These are phyloP conservation scores for Tephrocybe rancida DNA, from an alignment of 768 basidiomycete species.

Conservation along the genomic window DNA sequence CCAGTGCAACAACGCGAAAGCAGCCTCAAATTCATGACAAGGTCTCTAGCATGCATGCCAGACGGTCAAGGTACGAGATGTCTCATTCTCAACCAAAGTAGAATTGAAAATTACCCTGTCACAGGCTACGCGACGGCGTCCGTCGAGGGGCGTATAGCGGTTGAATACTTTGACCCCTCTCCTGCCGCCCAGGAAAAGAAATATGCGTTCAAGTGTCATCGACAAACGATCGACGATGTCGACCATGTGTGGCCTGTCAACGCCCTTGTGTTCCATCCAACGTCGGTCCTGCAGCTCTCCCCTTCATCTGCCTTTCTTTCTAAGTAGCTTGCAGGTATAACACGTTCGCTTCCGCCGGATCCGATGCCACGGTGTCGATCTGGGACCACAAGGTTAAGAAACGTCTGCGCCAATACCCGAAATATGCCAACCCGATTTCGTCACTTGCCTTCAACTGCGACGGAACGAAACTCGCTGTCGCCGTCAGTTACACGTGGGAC, in stretches of 20 bases:
- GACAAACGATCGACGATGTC: constrained; percentile 85
- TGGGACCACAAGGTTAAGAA: constrained; percentile 99
- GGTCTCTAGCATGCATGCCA: constrained; percentile 88
- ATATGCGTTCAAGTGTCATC: constrained; percentile 98
- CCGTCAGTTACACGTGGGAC: constrained; percentile 89
- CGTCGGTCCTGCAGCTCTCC: constrained; percentile 41
- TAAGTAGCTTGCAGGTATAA: constrained; percentile 59
- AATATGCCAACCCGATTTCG: constrained; percentile 75
- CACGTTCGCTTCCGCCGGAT: constrained; percentile 95
- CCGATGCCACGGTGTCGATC: constrained; percentile 90
- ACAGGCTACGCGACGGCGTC: constrained; percentile 93
- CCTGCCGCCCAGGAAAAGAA: constrained; percentile 77
- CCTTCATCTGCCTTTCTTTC: neutral
- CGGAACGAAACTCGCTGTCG: constrained; percentile 82
- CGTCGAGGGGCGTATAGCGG: constrained; percentile 94
- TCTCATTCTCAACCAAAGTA: too few species aligned
- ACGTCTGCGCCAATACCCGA: constrained; percentile 86
- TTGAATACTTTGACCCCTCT: constrained; percentile 93
- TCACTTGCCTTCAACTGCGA: constrained; percentile 83
- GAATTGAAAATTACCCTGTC: too few species aligned
- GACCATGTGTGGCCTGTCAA: constrained; percentile 99
- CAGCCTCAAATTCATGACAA: constrained; percentile 93
- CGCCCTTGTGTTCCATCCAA: constrained; percentile 90
- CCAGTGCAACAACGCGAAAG: constrained; percentile 86
- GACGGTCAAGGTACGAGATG: constrained; percentile 79